Percentiles rank a stretch among this genome's conserved stretches.
Conservation (phyloP, 176 grass and related monocot genomes). For the Typha latifolia region DNA sequence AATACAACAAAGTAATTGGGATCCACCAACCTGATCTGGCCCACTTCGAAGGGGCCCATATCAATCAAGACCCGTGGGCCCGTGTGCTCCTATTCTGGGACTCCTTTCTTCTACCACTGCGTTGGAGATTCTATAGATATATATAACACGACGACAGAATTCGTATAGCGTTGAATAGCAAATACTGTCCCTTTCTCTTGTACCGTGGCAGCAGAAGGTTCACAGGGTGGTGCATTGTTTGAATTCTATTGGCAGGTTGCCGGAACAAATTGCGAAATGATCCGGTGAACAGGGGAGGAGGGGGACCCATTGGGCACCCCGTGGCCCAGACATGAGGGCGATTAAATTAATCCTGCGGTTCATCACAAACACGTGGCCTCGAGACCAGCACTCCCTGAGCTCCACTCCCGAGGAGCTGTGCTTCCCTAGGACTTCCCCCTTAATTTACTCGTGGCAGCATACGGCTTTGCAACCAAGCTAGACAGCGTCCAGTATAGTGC, state of each 20-base stretch:
- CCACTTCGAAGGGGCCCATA: too few relatives aligned
- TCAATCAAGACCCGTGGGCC: neutral
- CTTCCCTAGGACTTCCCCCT: too few relatives aligned
- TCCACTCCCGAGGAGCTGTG: neutral
- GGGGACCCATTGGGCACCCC: neutral
- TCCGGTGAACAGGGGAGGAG: neutral
- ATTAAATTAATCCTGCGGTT: neutral
- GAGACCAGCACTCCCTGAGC: neutral
- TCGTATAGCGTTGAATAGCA: too few relatives aligned
- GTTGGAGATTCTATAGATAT: too few relatives aligned
- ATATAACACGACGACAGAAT: too few relatives aligned
- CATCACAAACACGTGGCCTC: neutral
- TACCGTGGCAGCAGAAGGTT: neutral
- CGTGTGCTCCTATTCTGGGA: conserved; percentile 10
- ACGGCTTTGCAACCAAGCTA: neutral
- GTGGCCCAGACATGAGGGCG: neutral
- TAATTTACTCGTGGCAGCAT: neutral
- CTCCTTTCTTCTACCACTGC: neutral
- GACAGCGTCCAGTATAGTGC: neutral
- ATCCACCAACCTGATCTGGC: too few relatives aligned
- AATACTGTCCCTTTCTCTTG: too few relatives aligned
- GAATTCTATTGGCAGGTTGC: neutral
- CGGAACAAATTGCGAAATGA: neutral
- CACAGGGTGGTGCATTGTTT: neutral
- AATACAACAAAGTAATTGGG: neutral